These are phyloP conservation scores for Taxillus chinensis DNA, from an alignment of 164 flowering plant genomes.

Conservation along the genomic window DNA sequence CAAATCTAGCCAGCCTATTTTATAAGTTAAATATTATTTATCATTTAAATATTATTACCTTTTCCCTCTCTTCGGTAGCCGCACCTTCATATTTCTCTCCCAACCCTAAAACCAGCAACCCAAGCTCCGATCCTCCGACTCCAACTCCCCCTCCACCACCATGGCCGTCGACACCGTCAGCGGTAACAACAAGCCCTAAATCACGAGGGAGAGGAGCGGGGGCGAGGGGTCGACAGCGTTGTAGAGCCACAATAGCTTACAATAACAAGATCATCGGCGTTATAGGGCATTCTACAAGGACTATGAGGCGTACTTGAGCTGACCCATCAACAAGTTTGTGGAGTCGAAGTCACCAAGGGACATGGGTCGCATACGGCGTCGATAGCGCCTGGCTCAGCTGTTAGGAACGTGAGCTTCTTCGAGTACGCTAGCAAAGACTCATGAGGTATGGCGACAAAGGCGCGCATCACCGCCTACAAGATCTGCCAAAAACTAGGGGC, in stretches of 20 bases:
- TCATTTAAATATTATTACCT: no score
- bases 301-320: conserved; percentile 22
- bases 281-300: conserved; percentile 46
- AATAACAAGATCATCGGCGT: conserved; percentile 78
- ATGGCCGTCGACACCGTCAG: no score
- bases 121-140: no score
- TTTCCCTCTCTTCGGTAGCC: no score
- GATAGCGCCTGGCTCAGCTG: conserved; percentile 71
- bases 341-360: conserved; percentile 72
- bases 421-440: conserved; percentile 58
- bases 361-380: conserved; percentile 94
- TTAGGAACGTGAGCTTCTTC: conserved; percentile 45
- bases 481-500: conserved; percentile 60
- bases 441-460: conserved; percentile 72
- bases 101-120: no score
- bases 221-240: conserved; percentile 42
- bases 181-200: no score
- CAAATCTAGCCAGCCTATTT: no score
- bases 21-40: no score
- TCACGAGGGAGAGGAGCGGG: conserved; percentile 56
- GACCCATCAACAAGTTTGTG: conserved; percentile 21
- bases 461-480: conserved; percentile 63
- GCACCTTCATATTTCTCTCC: no score
- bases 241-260: conserved; percentile 37
- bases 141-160: no score